Evolutionary conservation across 352 stramenopile species (phyloP).

Genomic region (Sclerospora graminicola): DNA sequence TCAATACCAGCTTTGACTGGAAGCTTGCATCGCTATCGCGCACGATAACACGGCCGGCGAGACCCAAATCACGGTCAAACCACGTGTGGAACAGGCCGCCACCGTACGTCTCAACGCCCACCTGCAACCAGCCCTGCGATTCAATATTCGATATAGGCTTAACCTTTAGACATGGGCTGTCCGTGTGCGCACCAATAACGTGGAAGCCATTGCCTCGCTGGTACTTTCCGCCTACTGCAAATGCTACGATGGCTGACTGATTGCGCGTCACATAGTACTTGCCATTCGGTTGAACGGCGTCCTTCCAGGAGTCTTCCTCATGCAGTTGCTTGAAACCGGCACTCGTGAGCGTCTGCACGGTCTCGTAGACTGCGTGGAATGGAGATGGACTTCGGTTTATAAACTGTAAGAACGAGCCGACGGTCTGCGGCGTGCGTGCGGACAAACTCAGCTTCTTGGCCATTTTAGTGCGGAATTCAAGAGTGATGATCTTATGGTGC

Average conservation of each 20-base stretch:
- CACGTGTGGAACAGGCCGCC: constrained; percentile 97
- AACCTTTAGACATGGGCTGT: constrained; percentile 93
- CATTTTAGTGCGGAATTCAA: constrained; percentile 15
- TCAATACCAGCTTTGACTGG: constrained; percentile 80
- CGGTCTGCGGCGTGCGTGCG: constrained; percentile 46
- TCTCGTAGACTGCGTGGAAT: constrained; percentile 90
- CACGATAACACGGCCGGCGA: constrained; percentile 90
- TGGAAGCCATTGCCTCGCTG: constrained; percentile 89
- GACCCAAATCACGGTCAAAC: constrained; percentile 94
- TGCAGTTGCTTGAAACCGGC: constrained; percentile 88
- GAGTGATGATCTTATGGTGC: constrained; percentile 16
- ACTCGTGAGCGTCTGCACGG: constrained; percentile 65
- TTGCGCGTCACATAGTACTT: constrained; percentile 98
- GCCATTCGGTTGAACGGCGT: constrained; percentile 54
- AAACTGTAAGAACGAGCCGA: constrained; percentile 84
- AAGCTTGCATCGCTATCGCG: constrained; percentile 64
- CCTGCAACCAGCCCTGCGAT: constrained; percentile 74
- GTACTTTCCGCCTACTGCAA: constrained; percentile 91
- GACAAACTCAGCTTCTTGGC: constrained; percentile 42
- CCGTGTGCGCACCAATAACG: constrained; percentile 95
- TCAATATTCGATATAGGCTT: constrained; percentile 90
- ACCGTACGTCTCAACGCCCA: constrained; percentile 75
- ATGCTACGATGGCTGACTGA: constrained; percentile 92
- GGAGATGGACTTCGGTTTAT: constrained; percentile 91
- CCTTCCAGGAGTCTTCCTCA: constrained; percentile 72